Conservation (phyloP, 169 alveolate genomes). For the Cryptosporidium baileyi region DNA sequence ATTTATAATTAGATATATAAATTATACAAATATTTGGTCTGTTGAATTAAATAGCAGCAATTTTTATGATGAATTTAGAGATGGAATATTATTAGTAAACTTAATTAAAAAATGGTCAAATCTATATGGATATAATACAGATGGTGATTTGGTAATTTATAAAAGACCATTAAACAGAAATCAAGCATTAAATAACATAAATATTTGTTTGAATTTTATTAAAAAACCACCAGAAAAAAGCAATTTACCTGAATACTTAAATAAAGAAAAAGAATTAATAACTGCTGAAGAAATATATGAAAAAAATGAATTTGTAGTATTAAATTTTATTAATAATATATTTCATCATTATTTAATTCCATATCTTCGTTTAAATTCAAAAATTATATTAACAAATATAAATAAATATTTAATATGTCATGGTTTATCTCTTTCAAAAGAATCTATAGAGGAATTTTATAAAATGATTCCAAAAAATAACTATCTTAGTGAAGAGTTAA, state of each 20-base stretch:
- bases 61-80: slow-evolving; percentile 43
- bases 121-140: slow-evolving; percentile 51
- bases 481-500: not conserved
- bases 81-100: slow-evolving; percentile 26
- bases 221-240: slow-evolving; percentile 62
- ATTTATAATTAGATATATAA: slow-evolving; percentile 46
- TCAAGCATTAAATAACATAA: slow-evolving; percentile 55
- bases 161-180: slow-evolving; percentile 33
- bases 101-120: slow-evolving; percentile 50
- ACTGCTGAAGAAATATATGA: slow-evolving; percentile 35
- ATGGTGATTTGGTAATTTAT: slow-evolving; percentile 41
- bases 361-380: slow-evolving; percentile 51
- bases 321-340: slow-evolving; percentile 6
- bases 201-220: slow-evolving; percentile 46
- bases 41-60: slow-evolving; percentile 14
- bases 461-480: slow-evolving; percentile 21
- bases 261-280: slow-evolving; percentile 18
- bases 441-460: slow-evolving; percentile 21
- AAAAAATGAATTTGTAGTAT: not conserved
- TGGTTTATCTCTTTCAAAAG: slow-evolving; percentile 59
- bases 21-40: slow-evolving; percentile 62
- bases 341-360: slow-evolving; percentile 64
- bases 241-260: slow-evolving; percentile 31
- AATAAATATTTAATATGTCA: slow-evolving; percentile 25
- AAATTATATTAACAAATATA: not conserved